A percentile compares a stretch with the other conserved stretches of the same genome.
Evolutionary conservation across 2,329 filamentous ascomycete species (phyloP).

Genomic region (Phoma sp.): DNA sequence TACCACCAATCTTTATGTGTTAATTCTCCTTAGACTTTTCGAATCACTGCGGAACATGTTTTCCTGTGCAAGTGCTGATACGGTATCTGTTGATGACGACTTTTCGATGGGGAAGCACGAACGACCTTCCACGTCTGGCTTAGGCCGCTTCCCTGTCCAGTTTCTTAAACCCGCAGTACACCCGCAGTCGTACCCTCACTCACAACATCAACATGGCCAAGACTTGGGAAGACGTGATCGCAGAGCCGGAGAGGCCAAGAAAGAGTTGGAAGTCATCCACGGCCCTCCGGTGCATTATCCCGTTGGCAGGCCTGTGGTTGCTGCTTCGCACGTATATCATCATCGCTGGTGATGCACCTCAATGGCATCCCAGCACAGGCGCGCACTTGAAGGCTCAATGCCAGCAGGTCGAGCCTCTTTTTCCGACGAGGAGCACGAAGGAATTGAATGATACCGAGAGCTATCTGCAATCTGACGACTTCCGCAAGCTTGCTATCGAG

Average conservation of each 20-base stretch:
- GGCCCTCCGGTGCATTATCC: slow-evolving; percentile 11
- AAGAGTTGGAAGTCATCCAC: slow-evolving; percentile 8
- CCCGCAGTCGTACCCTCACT: slow-evolving; percentile 6
- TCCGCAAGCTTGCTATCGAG: slow-evolving; percentile 40
- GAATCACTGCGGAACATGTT: neutral
- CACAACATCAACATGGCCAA: slow-evolving; percentile 24
- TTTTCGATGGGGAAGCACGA: slow-evolving; percentile 8
- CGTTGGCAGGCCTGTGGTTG: slow-evolving; percentile 15
- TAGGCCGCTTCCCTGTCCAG: neutral
- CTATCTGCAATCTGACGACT: slow-evolving; percentile 36
- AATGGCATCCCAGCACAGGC: slow-evolving; percentile 15
- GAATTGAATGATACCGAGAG: slow-evolving; percentile 37
- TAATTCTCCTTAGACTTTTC: neutral
- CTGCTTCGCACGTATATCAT: slow-evolving; percentile 24
- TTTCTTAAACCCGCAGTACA: slow-evolving; percentile 7
- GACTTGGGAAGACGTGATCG: slow-evolving; percentile 15
- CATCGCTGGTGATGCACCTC: slow-evolving; percentile 2
- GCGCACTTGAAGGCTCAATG: slow-evolving; percentile 25
- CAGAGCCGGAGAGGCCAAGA: neutral
- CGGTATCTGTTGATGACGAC: slow-evolving; percentile 4
- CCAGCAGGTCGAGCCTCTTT: slow-evolving; percentile 36
- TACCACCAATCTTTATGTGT: neutral
- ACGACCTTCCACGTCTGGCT: slow-evolving; percentile 27
- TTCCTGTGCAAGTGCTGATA: neutral
- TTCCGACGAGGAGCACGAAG: slow-evolving; percentile 30